A percentile compares a stretch with the other conserved stretches of the same genome.
These are phyloP conservation scores for Diutina catenulata DNA, from an alignment of 1,139 yeast genomes.

Conservation along the genomic window DNA sequence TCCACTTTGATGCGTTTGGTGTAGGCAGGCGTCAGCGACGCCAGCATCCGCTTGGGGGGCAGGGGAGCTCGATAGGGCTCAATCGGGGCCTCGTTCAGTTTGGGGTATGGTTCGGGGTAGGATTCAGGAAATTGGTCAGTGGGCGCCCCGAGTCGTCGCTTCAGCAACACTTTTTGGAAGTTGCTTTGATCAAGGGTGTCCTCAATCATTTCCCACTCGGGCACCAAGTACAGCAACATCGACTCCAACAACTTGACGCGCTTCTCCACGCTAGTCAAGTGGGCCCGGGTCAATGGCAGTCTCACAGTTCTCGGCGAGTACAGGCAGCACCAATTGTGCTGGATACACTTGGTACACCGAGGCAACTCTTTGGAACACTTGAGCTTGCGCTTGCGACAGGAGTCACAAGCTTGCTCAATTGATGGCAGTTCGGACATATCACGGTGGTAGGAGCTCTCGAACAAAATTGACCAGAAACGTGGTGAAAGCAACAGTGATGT, in stretches of 20 bases:
- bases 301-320: slow-evolving; percentile 71
- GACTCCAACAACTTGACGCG: slow-evolving; percentile 45
- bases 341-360: slow-evolving; percentile 62
- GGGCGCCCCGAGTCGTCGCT: background rate
- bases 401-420: slow-evolving; percentile 45
- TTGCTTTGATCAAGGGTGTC: background rate
- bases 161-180: background rate
- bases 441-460: no score
- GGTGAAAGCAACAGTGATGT: background rate
- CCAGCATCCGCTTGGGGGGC: background rate
- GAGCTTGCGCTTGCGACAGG: slow-evolving; percentile 46
- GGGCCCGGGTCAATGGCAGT: slow-evolving; percentile 74
- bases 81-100: no score
- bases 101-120: no score
- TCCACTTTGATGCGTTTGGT: background rate
- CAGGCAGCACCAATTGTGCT: slow-evolving; percentile 62
- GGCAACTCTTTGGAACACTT: slow-evolving; percentile 59
- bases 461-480: no score
- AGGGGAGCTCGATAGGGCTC: background rate
- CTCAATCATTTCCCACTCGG: slow-evolving; percentile 10
- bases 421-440: background rate
- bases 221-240: slow-evolving; percentile 31
- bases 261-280: slow-evolving; percentile 65
- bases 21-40: background rate
- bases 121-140: no score